These are phyloP conservation scores for Euptelea pleiosperma DNA, from an alignment of 164 flowering plant species.

Conservation along the genomic window DNA sequence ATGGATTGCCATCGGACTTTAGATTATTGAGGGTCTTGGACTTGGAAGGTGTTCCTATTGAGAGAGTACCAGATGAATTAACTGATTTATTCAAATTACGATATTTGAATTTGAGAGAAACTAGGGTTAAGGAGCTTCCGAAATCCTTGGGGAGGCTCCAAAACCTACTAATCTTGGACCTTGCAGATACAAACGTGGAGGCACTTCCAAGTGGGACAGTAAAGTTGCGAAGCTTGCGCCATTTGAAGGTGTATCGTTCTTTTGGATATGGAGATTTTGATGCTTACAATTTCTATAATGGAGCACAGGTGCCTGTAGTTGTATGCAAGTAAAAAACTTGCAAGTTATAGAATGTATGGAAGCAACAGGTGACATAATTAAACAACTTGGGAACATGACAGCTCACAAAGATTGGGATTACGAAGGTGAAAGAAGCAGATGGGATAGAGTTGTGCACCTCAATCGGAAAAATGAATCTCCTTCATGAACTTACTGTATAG, in stretches of 20 bases:
- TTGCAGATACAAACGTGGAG: neutral
- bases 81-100: too few species aligned
- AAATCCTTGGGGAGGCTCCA: too few species aligned
- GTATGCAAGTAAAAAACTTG: too few species aligned
- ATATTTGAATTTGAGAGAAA: too few species aligned
- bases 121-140: too few species aligned
- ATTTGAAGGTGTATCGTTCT: neutral
- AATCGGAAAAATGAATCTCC: conserved; percentile 6
- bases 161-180: too few species aligned
- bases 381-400: too few species aligned
- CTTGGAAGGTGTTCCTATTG: neutral
- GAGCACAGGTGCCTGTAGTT: neutral
- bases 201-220: neutral
- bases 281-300: neutral
- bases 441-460: conserved; percentile 1
- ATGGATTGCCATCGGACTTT: too few species aligned
- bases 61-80: too few species aligned
- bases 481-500: neutral
- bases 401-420: too few species aligned
- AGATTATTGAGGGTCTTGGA: conserved; percentile 12
- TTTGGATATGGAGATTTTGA: too few species aligned
- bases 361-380: too few species aligned
- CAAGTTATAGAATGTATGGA: neutral
- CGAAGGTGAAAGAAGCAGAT: neutral
- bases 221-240: conserved; percentile 7